phyloP scores from a whole-genome alignment of 768 basidiomycete genomes.

The Royoungia palumana region DNA sequence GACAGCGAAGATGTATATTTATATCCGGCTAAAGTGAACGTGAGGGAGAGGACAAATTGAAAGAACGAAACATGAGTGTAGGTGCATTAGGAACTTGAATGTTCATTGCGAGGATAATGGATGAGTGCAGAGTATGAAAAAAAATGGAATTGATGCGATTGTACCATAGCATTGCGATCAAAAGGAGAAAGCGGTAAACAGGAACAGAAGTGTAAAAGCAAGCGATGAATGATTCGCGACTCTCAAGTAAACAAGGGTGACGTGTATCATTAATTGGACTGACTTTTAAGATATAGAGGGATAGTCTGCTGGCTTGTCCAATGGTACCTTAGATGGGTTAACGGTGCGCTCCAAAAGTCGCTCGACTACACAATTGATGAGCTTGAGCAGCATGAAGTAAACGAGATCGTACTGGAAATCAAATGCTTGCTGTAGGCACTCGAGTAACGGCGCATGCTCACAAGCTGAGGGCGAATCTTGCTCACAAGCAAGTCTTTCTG shows the following conservation, averaged over 20 bases:
- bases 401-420: slow-evolving; percentile 57
- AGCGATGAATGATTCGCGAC: slow-evolving; percentile 4
- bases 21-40: slow-evolving; percentile 24
- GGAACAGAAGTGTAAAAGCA: neutral
- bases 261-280: slow-evolving; percentile 17
- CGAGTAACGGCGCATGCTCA: slow-evolving; percentile 67
- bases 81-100: slow-evolving; percentile 32
- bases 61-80: slow-evolving; percentile 22
- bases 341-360: slow-evolving; percentile 58
- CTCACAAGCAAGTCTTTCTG: slow-evolving; percentile 66
- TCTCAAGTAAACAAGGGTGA: slow-evolving; percentile 6
- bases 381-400: neutral
- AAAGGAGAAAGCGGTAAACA: slow-evolving; percentile 11
- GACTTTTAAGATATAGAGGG: slow-evolving; percentile 28
- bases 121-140: slow-evolving; percentile 31
- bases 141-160: slow-evolving; percentile 30
- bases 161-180: slow-evolving; percentile 38
- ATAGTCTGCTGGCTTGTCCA: slow-evolving; percentile 29
- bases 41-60: slow-evolving; percentile 16
- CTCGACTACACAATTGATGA: slow-evolving; percentile 49
- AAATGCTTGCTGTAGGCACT: slow-evolving; percentile 79
- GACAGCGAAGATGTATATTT: slow-evolving; percentile 29
- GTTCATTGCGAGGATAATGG: slow-evolving; percentile 34
- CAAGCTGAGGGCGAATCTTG: slow-evolving; percentile 64
- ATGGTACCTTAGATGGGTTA: slow-evolving; percentile 23